phyloP scores from a whole-genome alignment of 164 flowering plant genomes.

The Stephania yunnanensis region DNA sequence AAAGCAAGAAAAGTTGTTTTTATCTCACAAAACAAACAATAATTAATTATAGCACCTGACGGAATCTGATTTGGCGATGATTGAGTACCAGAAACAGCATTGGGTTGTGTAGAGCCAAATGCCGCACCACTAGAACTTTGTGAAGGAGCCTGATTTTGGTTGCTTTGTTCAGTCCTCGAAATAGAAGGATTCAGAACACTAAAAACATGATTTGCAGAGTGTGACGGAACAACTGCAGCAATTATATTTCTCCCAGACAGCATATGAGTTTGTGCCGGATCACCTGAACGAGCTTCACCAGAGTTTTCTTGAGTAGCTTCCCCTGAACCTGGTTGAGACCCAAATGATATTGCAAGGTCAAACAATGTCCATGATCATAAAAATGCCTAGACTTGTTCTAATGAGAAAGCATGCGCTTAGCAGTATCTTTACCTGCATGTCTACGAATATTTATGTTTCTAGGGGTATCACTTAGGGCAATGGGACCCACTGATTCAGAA shows the following conservation, averaged over 20 bases:
- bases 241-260: conserved; percentile 24
- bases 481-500: conserved; percentile 38
- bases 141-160: conserved; percentile 11
- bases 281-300: conserved; percentile 19
- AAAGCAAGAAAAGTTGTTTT: background rate
- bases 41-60: conserved; percentile 31
- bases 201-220: conserved; percentile 17
- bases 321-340: conserved; percentile 37
- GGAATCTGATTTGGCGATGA: conserved; percentile 28
- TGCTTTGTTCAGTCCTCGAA: conserved; percentile 21
- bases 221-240: conserved; percentile 25
- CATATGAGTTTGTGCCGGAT: conserved; percentile 13
- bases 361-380: conserved; percentile 27
- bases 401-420: background rate
- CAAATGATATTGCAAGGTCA: conserved; percentile 46
- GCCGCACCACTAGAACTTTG: conserved; percentile 22
- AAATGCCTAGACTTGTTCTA: background rate
- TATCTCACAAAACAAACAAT: background rate
- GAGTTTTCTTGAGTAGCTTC: conserved; percentile 17
- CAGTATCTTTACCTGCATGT: conserved; percentile 62
- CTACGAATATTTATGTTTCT: conserved; percentile 87
- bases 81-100: conserved; percentile 26
- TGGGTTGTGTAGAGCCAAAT: conserved; percentile 28
- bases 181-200: conserved; percentile 17
- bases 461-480: conserved; percentile 56